phyloP scores from a whole-genome alignment of 495 filamentous ascomycete species.

The Penicillium silybi region DNA sequence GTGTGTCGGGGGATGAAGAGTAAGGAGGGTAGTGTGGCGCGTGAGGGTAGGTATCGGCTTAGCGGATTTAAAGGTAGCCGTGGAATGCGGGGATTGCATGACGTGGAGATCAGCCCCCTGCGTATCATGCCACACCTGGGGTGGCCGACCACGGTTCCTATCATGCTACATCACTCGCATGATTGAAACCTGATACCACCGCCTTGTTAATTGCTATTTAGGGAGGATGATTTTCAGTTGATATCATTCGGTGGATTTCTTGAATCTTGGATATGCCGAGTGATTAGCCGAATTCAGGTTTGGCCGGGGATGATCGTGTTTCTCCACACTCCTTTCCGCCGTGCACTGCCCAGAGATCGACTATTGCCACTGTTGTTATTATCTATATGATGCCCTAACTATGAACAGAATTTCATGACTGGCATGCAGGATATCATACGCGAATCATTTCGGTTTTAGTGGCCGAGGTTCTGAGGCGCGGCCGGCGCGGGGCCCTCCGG shows the following conservation, averaged over 20 bases:
- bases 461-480: conserved; percentile 63
- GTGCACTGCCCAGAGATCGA: neutral
- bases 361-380: neutral
- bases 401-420: neutral
- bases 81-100: conserved; percentile 26
- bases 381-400: neutral
- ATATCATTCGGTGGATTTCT: neutral
- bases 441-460: conserved; percentile 11
- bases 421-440: neutral
- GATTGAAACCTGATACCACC: neutral
- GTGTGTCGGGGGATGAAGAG: neutral
- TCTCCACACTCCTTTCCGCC: neutral
- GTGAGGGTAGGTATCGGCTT: conserved; percentile 9
- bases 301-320: neutral
- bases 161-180: neutral
- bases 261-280: neutral
- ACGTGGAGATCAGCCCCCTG: conserved; percentile 15
- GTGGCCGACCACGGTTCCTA: neutral
- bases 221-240: neutral
- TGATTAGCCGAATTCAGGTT: neutral
- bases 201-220: neutral
- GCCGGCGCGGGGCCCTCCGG: conserved; percentile 71
- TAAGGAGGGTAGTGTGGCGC: conserved; percentile 7
- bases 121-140: conserved; percentile 9
- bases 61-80: conserved; percentile 13